These are phyloP conservation scores for Achlya hypogyna DNA, from an alignment of 352 stramenopile genomes.

Conservation along the genomic window DNA sequence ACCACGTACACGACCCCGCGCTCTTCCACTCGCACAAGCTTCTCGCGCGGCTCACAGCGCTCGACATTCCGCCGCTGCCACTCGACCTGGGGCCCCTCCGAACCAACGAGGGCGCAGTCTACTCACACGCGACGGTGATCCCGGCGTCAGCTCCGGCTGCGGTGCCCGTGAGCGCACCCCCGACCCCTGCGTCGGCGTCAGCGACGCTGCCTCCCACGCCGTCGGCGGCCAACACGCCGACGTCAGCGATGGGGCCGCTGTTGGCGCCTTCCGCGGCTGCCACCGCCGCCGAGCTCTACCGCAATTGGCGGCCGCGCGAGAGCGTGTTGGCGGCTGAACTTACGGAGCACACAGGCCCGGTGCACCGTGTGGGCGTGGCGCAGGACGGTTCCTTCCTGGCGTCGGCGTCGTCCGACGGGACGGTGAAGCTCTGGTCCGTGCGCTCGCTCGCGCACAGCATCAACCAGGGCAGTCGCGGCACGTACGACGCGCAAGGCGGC, in stretches of 20 bases:
- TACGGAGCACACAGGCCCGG: constrained; percentile 87
- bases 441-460: constrained; percentile 89
- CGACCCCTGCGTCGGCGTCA: not conserved
- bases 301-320: constrained; percentile 76
- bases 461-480: constrained; percentile 87
- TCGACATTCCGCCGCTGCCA: constrained; percentile 88
- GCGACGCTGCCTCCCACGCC: not conserved
- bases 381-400: constrained; percentile 95
- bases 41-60: constrained; percentile 81
- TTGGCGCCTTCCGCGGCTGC: not conserved
- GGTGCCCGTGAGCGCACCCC: not conserved
- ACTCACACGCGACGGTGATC: constrained; percentile 75
- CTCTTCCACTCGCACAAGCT: constrained; percentile 77
- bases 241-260: not conserved
- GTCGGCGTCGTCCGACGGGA: constrained; percentile 93
- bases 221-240: not conserved
- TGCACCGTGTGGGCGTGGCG: constrained; percentile 89
- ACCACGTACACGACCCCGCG: constrained; percentile 71
- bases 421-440: constrained; percentile 93
- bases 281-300: constrained; percentile 24
- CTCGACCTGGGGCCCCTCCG: constrained; percentile 82
- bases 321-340: constrained; percentile 79
- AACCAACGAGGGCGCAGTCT: constrained; percentile 47
- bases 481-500: constrained; percentile 88
- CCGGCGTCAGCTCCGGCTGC: not conserved